Evolutionary conservation across 2,329 filamentous ascomycete genomes (phyloP).

Genomic region (Cercospora berteroae): DNA sequence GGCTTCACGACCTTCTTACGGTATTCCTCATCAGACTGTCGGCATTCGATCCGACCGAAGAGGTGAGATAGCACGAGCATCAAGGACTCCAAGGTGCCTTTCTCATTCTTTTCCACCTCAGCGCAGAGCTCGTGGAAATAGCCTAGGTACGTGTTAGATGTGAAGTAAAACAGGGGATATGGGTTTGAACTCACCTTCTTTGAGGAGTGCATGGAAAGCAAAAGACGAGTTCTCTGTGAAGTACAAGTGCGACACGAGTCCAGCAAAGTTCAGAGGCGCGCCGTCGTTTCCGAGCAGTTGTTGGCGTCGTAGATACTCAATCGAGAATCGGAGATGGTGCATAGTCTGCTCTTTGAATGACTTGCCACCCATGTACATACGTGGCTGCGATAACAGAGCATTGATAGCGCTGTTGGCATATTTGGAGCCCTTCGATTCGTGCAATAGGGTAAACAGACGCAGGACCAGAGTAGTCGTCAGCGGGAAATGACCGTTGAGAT

Average conservation of each 20-base stretch:
- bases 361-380: constrained; percentile 68
- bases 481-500: constrained; percentile 74
- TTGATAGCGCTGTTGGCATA: constrained; percentile 64
- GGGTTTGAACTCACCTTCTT: constrained; percentile 48
- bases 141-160: not conserved
- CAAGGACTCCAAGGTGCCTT: constrained; percentile 56
- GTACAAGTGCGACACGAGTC: constrained; percentile 69
- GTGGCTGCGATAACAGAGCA: constrained; percentile 66
- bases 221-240: constrained; percentile 74
- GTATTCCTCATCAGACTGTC: constrained; percentile 49
- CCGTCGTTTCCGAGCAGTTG: constrained; percentile 62
- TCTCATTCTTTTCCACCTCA: constrained; percentile 52
- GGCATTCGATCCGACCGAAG: constrained; percentile 61
- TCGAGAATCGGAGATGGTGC: constrained; percentile 76
- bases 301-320: constrained; percentile 73
- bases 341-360: constrained; percentile 67
- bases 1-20: constrained; percentile 51
- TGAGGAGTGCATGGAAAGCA: constrained; percentile 72
- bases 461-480: constrained; percentile 71
- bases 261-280: constrained; percentile 68
- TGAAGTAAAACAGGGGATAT: not conserved
- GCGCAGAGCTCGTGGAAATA: constrained; percentile 67
- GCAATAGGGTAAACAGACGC: constrained; percentile 64
- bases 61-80: constrained; percentile 69
- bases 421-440: constrained; percentile 62